Base-by-base conservation (phyloP, 78 protist genomes). In the Mastigamoeba balamuthi region DNA sequence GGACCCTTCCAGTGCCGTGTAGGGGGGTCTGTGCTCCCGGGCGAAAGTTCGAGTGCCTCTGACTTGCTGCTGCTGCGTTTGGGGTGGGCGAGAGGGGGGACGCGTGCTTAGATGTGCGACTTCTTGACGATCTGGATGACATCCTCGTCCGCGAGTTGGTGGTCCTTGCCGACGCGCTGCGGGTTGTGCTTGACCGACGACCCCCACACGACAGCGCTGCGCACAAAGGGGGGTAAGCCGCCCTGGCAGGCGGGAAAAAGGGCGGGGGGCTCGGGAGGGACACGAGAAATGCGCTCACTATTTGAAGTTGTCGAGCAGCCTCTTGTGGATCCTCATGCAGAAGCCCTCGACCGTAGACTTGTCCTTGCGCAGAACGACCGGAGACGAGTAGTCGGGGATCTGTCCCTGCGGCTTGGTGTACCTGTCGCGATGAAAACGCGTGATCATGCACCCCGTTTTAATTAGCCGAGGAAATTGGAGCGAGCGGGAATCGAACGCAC, bases 341-440 rank as follows among this genome's bases (percentile, higher is more conserved):
- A 98, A 93, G 70, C 75, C 52, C 84, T 93, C 95, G 35, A 96
- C 86, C 9, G 44, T 37, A 6, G 83, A 69, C 6, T 40, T 40
- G 28, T 71, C 84, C 17, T 69, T 35, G 5, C 84, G 73, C 75
- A 98, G 58, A 37, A 97, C 93, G 10, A 98, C 97, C 23, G 99
- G 99, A 25, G 85, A 93, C 41, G 53, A 69, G 88, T 92, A 98
- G 86, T 98, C 99, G 35, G 99, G 98, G 28, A 93, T 87, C 70
- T 88, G 94, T 6, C 99, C 99, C 69, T 79, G 77, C 9, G 99
- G 99, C 84, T 98, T 98, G 40, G 99, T 98, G 90, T 95, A 97
- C 7, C 91, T 86, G 75, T 6, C 38, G 9, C 9, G n/a, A 66
- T 4, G 6, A 2, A 77, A 5, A 1, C n/a, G 3, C n/a, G 4